Evolutionary conservation across 345 rosid genomes (phyloP), one percentile per base, ranked within the genome.

Genomic region (Eucalyptus curtisii): DNA sequence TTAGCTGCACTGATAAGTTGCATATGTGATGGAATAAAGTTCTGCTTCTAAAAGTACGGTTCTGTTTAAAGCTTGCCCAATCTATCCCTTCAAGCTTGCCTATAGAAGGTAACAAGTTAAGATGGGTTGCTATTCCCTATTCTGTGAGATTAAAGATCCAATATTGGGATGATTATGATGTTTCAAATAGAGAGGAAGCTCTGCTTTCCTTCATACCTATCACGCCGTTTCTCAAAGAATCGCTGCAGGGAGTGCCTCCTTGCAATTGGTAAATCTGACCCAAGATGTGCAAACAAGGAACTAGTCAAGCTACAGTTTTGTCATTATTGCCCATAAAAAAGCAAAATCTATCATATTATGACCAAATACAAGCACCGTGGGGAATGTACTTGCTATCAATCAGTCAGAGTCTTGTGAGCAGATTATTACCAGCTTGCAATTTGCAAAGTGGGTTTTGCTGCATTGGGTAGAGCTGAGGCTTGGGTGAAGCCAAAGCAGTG

Each of bases 221-320:
- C 99, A 14, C 96, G 91, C 42, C 99, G 94, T 91, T 97, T 97
- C 93, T 97, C 98, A 66, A 97, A 94, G 92, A 97, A 97, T 40
- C 95, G 92, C 91, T 96, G 99, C 90, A 97, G 97, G 40, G 99
- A 97, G 76, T 96, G 96, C 85, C 96, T 96, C 94, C 99, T 95
- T 53, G 98, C 94, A 57, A 96, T 92, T 82, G 99, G 99, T 52
- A 97, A 91, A 88, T 95, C 99, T 96, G 94, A 85, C 88, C 57
- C 86, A 88, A 76, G 22, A 82, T 27, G 55, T 30, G 86, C 47
- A 76, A 40, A 25, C n/a, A 55, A 27, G 86, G 45, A 49, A 89
- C 44, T 86, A 86, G 81, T 85, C 88, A 88, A 87, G 82, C 52
- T 71, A 25, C 48, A 79, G 57, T 57, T 81, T 52, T 52, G 85